phyloP scores from a whole-genome alignment of 2,329 filamentous ascomycete genomes.

The Aspergillus vadensis region DNA sequence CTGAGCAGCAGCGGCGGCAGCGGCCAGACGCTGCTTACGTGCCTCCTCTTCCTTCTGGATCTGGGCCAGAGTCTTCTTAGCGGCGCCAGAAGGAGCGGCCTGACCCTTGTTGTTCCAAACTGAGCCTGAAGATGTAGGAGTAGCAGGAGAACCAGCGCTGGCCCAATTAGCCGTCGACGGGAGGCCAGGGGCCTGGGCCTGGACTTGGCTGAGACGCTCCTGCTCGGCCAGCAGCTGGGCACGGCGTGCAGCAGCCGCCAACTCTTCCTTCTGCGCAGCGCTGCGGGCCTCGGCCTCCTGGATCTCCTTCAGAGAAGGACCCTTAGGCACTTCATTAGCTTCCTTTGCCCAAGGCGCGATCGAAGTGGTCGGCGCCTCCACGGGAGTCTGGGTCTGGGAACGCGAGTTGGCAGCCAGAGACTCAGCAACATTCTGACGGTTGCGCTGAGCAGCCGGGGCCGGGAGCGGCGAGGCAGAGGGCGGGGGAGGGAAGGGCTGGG shows the following conservation, averaged over 20 bases:
- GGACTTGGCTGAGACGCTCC: slow-evolving; percentile 68
- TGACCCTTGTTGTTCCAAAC: slow-evolving; percentile 56
- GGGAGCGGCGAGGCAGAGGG: slow-evolving; percentile 80
- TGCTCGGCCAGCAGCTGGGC: slow-evolving; percentile 70
- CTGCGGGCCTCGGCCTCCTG: slow-evolving; percentile 94
- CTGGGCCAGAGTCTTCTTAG: slow-evolving; percentile 89
- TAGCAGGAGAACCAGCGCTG: slow-evolving; percentile 69
- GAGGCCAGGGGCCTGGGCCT: slow-evolving; percentile 72
- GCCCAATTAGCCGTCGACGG: slow-evolving; percentile 91
- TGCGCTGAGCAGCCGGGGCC: slow-evolving; percentile 84
- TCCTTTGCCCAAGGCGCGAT: slow-evolving; percentile 96
- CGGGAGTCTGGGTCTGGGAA: slow-evolving; percentile 76
- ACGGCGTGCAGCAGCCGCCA: slow-evolving; percentile 74
- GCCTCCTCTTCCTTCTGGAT: slow-evolving; percentile 96
- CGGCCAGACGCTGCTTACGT: slow-evolving; percentile 74
- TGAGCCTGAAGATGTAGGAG: slow-evolving; percentile 53
- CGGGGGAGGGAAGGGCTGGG: slow-evolving; percentile 68
- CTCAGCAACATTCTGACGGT: slow-evolving; percentile 80
- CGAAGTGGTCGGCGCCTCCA: slow-evolving; percentile 68
- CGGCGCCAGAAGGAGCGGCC: slow-evolving; percentile 42
- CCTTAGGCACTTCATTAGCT: slow-evolving; percentile 69
- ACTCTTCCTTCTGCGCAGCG: slow-evolving; percentile 83
- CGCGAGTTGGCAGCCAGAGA: slow-evolving; percentile 63
- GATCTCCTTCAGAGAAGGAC: slow-evolving; percentile 92
- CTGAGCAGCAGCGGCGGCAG: slow-evolving; percentile 51